Conservation (phyloP, 2,329 filamentous ascomycete genomes). For the Escovopsis weberi region DNA sequence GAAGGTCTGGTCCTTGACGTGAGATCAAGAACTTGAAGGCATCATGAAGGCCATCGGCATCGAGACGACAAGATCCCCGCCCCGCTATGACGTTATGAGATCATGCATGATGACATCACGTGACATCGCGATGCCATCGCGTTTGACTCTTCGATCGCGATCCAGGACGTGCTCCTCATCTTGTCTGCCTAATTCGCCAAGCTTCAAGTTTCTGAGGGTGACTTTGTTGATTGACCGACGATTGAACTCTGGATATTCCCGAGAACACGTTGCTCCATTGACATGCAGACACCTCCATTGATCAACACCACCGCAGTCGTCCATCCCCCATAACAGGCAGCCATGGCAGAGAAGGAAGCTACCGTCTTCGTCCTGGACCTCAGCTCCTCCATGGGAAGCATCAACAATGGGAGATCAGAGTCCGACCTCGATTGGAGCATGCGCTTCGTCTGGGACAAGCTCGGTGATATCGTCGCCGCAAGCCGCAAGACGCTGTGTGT, state of each 20-base stretch:
- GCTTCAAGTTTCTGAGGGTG: background rate
- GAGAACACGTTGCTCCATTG: background rate
- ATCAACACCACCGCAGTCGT: too few relatives aligned
- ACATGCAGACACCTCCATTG: too few relatives aligned
- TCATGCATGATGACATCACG: conserved; percentile 11
- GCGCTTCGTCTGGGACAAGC: conserved; percentile 89
- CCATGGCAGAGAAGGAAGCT: conserved; percentile 86
- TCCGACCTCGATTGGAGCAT: conserved; percentile 81
- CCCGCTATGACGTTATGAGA: background rate
- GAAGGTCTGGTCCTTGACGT: background rate
- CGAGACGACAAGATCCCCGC: background rate
- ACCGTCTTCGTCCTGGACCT: conserved; percentile 87
- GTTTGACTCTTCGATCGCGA: conserved; percentile 5
- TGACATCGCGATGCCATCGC: conserved; percentile 17
- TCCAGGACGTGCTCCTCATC: too few relatives aligned
- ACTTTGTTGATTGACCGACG: background rate
- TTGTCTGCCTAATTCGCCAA: background rate
- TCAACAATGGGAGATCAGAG: conserved; percentile 53
- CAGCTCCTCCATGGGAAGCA: conserved; percentile 67
- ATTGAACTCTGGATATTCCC: background rate
- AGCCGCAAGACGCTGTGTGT: conserved; percentile 55
- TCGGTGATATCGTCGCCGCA: conserved; percentile 52
- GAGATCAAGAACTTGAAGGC: background rate
- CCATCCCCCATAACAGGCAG: too few relatives aligned
- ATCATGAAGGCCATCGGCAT: background rate